Base-by-base conservation (phyloP, 2,329 filamentous ascomycete species). In the Kalmusia sp. region DNA sequence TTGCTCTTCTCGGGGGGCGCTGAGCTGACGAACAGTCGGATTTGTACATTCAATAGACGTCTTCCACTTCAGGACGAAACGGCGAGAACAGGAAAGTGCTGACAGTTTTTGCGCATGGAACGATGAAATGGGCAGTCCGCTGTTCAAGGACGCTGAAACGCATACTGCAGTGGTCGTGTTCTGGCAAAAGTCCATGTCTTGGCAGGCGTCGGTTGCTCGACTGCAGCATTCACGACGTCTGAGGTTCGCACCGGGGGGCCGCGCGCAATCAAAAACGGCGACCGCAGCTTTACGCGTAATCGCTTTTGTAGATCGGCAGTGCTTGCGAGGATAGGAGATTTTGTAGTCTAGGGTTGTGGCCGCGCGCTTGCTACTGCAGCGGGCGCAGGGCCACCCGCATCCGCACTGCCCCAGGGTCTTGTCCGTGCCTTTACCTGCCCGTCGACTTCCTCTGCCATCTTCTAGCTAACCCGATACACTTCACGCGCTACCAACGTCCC, bases 141-240 rank as follows among this genome's bases (percentile, higher is more conserved):
- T 38, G 22, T 14, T 21, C 21, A 24, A 27, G 15, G 24, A 3
- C 3, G 22, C 33, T 47, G 52, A 46, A 47, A 50, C 46, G 15
- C 47, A 45, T 2, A n/a, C 12, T n/a, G 43, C 15, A n/a, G 8
- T 46, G 15, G 19, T 41, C 21, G 52, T 35, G 28, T 49, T 52
- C 53, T 56, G 53, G 35, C 53, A 46, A 46, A 52, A 55, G 49
- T 41, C 24, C 43, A 46, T 15, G 19, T 41, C 38, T 52, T 52
- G 49, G 53, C 49, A 39, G 44, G 39, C 35, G 35, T 37, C 31
- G 34, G 14, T 17, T 21, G 15, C 25, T 12, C 40, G 12, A 24
- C n/a, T 25, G 19, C 41, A 6, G 41, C 41, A 8, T 4, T 17
- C 25, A 38, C 38, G 28, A 47, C 30, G 28, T 25, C 19, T 35